Percentiles rank a stretch among this genome's conserved stretches.
Evolutionary conservation across 805 yeast genomes (phyloP).

Genomic region (Starmerella khaoyaiensis): DNA sequence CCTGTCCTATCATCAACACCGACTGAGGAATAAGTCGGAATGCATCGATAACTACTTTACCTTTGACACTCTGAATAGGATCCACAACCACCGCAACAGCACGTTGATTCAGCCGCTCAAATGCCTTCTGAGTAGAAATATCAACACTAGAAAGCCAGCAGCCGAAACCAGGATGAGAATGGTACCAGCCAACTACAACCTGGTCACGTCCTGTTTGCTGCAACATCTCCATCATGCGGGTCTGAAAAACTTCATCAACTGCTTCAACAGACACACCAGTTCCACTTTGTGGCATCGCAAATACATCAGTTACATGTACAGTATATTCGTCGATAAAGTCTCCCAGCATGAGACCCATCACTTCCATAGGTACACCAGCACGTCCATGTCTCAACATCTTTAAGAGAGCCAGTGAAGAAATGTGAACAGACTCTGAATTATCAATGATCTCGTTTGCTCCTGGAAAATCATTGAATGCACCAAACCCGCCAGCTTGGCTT

Average conservation of each 20-base stretch:
- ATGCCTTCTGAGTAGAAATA: constrained; percentile 94
- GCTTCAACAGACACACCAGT: constrained; percentile 99
- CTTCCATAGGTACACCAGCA: constrained; percentile 61
- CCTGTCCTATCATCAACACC: constrained; percentile 86
- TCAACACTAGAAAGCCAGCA: constrained; percentile 98
- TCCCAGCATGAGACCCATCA: constrained; percentile 97
- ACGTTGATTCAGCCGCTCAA: constrained; percentile 86
- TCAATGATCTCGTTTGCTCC: constrained; percentile 74
- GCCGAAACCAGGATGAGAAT: constrained; percentile 99
- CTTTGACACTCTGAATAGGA: constrained; percentile 97
- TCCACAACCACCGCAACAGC: constrained; percentile 98
- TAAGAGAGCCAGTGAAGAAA: constrained; percentile 84
- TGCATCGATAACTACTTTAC: constrained; percentile 97
- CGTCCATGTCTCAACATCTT: constrained; percentile 97
- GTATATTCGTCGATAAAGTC: constrained; percentile 96
- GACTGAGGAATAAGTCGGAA: constrained; percentile 84
- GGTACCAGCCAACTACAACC: constrained; percentile 99
- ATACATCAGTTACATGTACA: constrained; percentile 92
- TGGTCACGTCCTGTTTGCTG: constrained; percentile 98
- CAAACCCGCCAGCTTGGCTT: constrained; percentile 27
- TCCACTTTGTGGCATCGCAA: constrained; percentile 95
- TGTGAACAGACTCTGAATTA: constrained; percentile 91
- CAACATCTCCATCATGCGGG: constrained; percentile 99
- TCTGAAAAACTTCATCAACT: constrained; percentile 96
- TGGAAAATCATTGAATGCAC: constrained; percentile 22